Base-by-base conservation (phyloP, 352 stramenopile species). In the Phytophthora fragariae region DNA sequence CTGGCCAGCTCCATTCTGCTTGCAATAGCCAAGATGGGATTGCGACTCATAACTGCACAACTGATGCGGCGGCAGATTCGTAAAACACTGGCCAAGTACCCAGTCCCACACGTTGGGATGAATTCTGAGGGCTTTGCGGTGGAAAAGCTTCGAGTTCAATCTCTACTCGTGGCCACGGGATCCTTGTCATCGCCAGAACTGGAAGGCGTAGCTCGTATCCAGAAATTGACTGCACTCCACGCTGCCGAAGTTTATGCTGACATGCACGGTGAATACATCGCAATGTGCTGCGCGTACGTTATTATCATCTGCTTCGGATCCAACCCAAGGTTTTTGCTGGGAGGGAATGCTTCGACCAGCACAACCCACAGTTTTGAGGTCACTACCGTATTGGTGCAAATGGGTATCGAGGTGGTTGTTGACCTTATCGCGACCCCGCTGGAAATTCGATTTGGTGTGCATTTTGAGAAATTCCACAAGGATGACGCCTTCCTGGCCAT, bases 201-300 rank as follows among this genome's bases (percentile, higher is more conserved):
- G 14, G 47, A 72, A 12, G 57, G 62, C 9, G 55, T 76, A 8
- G 69, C 62, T 64, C 50, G 56, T 41, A 41, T 64, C 7, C 69
- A 72, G 24, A 81, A 80, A 37, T 15, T 76, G 19, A 72, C 55
- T 11, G 62, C 62, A 10, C 46, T 72, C 2, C 81, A 88, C n/a
- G 81, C 78, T 2, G 78, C 78, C 1, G 81, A 85, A 39, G 81
- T 88, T 1, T 88, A 84, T 31, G 78, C 76, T 3, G 78, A 83
- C 52, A 88, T 84, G 81, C 73, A 88, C 57, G 81, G 64, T 44
- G 81, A 88, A 58, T 85, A 83, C 49, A 85, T 88, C 41, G 81
- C 78, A 5, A 84, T 85, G 62, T 75, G 68, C 37, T 71, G 71
- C 19, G 65, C 81, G 12, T 76, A 76, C 44, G 69, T 67, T 29